Percentiles rank a stretch among this genome's conserved stretches.
Evolutionary conservation across 2,329 filamentous ascomycete genomes (phyloP).

Genomic region (Karstenula rhodostoma): DNA sequence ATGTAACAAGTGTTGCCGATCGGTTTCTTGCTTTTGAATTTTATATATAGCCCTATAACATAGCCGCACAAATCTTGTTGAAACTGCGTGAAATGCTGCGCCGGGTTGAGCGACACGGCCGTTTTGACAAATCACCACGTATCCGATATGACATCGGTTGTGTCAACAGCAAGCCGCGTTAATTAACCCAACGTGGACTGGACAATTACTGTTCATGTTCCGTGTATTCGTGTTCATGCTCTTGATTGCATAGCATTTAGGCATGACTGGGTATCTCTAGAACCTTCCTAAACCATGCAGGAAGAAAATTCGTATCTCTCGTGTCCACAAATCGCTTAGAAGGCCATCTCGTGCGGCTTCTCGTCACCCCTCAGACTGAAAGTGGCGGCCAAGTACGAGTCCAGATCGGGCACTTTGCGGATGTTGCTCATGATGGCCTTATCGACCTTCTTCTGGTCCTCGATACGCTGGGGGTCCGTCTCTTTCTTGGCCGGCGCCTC

Average conservation of each 20-base stretch:
- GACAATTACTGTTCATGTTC: background rate
- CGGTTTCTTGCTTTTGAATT: too few species aligned
- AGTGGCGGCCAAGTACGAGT: constrained; percentile 88
- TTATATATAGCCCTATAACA: too few species aligned
- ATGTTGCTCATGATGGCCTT: constrained; percentile 91
- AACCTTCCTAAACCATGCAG: background rate
- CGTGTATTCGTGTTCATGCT: background rate
- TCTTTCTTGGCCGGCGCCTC: constrained; percentile 96
- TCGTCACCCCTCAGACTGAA: constrained; percentile 99
- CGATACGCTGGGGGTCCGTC: constrained; percentile 85
- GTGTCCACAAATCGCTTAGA: constrained; percentile 59
- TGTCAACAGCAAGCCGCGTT: too few species aligned
- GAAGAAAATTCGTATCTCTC: background rate
- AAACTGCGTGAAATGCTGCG: too few species aligned
- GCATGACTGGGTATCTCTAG: constrained; percentile 7
- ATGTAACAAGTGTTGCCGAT: too few species aligned
- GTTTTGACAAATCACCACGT: background rate
- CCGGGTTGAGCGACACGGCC: too few species aligned
- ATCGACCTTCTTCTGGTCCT: constrained; percentile 98
- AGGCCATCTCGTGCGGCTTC: constrained; percentile 99
- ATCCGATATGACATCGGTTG: background rate
- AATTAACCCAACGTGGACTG: too few species aligned
- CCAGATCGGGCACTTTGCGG: constrained; percentile 95
- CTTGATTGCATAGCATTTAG: background rate
- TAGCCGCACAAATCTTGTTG: too few species aligned